Conservation (phyloP, 2,329 filamentous ascomycete species). For the Fonsecaea monophora region DNA sequence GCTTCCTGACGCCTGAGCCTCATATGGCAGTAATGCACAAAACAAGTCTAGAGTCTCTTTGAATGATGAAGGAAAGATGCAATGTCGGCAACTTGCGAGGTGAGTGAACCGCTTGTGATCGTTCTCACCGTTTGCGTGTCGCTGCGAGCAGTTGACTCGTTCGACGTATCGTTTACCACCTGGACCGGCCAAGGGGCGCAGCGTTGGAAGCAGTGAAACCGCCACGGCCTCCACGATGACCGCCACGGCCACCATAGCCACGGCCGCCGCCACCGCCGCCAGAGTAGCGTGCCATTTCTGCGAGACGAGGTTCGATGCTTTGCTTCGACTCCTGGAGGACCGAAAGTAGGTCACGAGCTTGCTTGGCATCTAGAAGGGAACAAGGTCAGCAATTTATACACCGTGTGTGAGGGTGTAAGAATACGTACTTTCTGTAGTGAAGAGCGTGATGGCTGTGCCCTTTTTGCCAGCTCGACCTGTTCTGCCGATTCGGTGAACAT, state of each 20-base stretch:
- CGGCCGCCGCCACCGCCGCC: slow-evolving; percentile 81
- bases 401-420: neutral
- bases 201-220: slow-evolving; percentile 65
- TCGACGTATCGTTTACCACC: slow-evolving; percentile 57
- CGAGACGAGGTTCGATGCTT: slow-evolving; percentile 92
- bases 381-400: slow-evolving; percentile 25
- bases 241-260: slow-evolving; percentile 67
- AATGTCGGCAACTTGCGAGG: slow-evolving; percentile 8
- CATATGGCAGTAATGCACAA: slow-evolving; percentile 17
- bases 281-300: slow-evolving; percentile 93
- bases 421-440: slow-evolving; percentile 95
- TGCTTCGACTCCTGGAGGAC: slow-evolving; percentile 97
- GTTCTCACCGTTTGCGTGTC: neutral
- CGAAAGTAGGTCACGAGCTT: slow-evolving; percentile 93
- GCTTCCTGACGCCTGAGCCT: slow-evolving; percentile 21
- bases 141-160: slow-evolving; percentile 8
- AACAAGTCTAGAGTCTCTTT: slow-evolving; percentile 14
- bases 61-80: slow-evolving; percentile 9
- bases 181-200: slow-evolving; percentile 62
- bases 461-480: slow-evolving; percentile 79
- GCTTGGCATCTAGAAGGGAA: slow-evolving; percentile 73
- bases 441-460: slow-evolving; percentile 96
- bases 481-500: slow-evolving; percentile 72
- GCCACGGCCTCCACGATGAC: slow-evolving; percentile 62
- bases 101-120: neutral